Base-by-base conservation (phyloP, 768 basidiomycete genomes). In the Agaricus bisporus region DNA sequence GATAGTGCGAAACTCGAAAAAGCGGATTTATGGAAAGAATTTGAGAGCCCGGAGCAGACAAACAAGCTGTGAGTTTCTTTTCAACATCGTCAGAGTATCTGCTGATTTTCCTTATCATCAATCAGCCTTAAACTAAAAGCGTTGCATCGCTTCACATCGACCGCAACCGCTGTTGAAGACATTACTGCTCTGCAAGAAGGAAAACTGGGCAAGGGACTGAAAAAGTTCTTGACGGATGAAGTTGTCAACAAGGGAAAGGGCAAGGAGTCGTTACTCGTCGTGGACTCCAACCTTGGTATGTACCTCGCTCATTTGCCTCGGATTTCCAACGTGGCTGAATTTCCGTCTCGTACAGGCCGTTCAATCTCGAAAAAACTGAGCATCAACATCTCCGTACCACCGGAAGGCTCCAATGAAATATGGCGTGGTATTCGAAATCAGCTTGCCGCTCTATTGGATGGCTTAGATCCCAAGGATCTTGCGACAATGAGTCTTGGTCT, bases 401-500 rank as follows among this genome's bases (percentile, higher is more conserved):
- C 78, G 55, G 72, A 80, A 48, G 60, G 68, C 48, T 54, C 53
- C 18, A 62, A 58, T 45, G 97, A 99, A 59, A 82, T 98, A 18
- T 98, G 94, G 86, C 86, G 94, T 61, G 97, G 97, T 60, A 99
- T 98, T 56, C 81, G 97, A 52, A 78, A 81, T 59, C 97, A 99
- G 70, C 76, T 99, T 49, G 75, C 89, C 15, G 78, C 86, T 2
- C 77, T 99, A 18, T 75, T 99, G 58, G 91, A 95, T 60, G 95
- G 94, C 42, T 72, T 95, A 43, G 90, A 95, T 70, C 91, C 91
- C 6, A 89, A 91, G 66, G 95, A 98, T 72, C 74, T 99, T 59
- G 86, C 93, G 25, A 98, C 95, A 36, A 98, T 99, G 95, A 93
- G 90, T 61, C 74, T 99, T 60, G 97, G 97, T 80, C 79, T 99